These are phyloP conservation scores for Fennellomyces sp. DNA, from an alignment of 371 early-diverging fungal species.

Conservation along the genomic window DNA sequence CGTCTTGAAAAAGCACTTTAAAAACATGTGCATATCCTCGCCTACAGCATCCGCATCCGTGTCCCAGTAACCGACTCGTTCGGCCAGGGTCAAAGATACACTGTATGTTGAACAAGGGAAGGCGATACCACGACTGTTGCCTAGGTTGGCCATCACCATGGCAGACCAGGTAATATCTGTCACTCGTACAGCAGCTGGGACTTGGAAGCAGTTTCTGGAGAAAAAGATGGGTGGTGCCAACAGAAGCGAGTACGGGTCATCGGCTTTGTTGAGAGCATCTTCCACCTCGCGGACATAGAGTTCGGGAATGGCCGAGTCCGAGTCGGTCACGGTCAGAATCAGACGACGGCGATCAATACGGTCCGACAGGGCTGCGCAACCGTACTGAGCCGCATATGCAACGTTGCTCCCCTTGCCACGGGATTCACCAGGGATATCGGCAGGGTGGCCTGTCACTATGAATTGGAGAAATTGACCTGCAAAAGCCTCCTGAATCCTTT, in stretches of 20 bases:
- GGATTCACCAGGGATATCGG: constrained; percentile 69
- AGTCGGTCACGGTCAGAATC: constrained; percentile 62
- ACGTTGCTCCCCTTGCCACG: constrained; percentile 81
- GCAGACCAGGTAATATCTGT: constrained; percentile 83
- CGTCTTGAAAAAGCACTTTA: constrained; percentile 80
- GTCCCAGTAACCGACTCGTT: constrained; percentile 80
- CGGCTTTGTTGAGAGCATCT: constrained; percentile 32
- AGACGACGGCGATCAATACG: constrained; percentile 47
- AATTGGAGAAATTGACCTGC: constrained; percentile 47
- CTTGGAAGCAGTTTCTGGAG: constrained; percentile 73
- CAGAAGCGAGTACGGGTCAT: constrained; percentile 53
- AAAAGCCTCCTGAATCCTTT: constrained; percentile 50
- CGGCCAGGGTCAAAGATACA: constrained; percentile 69
- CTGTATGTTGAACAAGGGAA: constrained; percentile 82
- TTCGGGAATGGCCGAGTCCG: constrained; percentile 51
- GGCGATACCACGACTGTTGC: constrained; percentile 65
- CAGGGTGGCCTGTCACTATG: constrained; percentile 73
- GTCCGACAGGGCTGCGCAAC: constrained; percentile 32
- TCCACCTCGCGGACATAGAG: constrained; percentile 48
- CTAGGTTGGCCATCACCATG: constrained; percentile 78
- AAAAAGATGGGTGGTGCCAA: constrained; percentile 79
- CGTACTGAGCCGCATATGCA: constrained; percentile 65
- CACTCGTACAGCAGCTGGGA: constrained; percentile 75
- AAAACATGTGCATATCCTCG: constrained; percentile 87
- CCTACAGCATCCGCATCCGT: constrained; percentile 79